Evolutionary conservation across 2,329 filamentous ascomycete genomes (phyloP), one percentile per base, ranked within the genome.

Genomic region (Setomelanomma holmii): DNA sequence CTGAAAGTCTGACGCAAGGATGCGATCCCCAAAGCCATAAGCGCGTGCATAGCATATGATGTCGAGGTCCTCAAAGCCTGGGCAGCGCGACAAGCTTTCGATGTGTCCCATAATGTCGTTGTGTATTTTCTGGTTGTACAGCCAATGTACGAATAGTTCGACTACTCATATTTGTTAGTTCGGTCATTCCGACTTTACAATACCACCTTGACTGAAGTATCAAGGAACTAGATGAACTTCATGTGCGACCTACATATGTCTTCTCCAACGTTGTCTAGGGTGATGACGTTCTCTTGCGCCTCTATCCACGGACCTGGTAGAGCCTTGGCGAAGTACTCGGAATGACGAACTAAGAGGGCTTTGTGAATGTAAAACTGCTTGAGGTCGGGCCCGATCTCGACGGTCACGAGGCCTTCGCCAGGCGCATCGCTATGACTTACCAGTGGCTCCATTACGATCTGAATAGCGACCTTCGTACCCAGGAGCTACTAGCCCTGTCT

Each of bases 321-420:
- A 3, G 61, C 58, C 0, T 49, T 53, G 12, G 45, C 24, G 36
- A 62, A 65, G 43, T 58, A 64, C 2, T 49, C 55, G 0, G 58
- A 59, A 17, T 60, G 49, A 11, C 55, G 34, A 2, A 12, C 24
- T 0, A 67, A 34, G 1, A 62, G 16, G 6, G 24, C 36, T 24
- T 56, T 55, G 43, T 64, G 34, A 3, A 36, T 7, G 16, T 36
- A 7, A n/a, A n/a, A 16, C 34, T 36, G 14, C 4, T n/a, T 7
- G 16, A 10, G 2, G 10, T 36, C 10, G 34, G 34, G 34, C 3
- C 34, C 34, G 34, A 36, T 7, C 10, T 36, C 6, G 10, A 36
- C 16, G 34, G 16, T 36, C 4, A 36, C 34, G 2, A 36, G 14
- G 4, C 34, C 34, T 3, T 16, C 34, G 24, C 24, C 24, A 27